A percentile compares a stretch with the other conserved stretches of the same genome.
phyloP scores from a whole-genome alignment of 2,329 filamentous ascomycete species.

The Seiridium unicorne region DNA sequence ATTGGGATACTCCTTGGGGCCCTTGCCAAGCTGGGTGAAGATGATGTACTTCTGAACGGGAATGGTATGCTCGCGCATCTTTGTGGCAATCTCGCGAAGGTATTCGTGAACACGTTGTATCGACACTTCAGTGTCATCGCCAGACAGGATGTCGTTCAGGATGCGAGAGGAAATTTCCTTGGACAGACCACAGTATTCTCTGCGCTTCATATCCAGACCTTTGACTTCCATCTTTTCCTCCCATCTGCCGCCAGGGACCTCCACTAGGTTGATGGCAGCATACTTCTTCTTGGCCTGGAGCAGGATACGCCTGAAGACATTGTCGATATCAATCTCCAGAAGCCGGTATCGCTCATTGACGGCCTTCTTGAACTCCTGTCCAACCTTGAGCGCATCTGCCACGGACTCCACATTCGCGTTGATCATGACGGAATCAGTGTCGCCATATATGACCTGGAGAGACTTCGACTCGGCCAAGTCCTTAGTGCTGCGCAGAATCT shows the following conservation, averaged over 20 bases:
- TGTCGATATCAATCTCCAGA: slow-evolving; percentile 97
- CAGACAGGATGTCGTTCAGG: slow-evolving; percentile 91
- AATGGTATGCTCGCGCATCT: slow-evolving; percentile 80
- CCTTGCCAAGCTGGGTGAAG: slow-evolving; percentile 94
- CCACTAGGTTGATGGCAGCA: slow-evolving; percentile 89
- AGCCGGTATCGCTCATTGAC: slow-evolving; percentile 93
- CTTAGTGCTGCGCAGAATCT: slow-evolving; percentile 95
- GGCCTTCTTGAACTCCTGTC: slow-evolving; percentile 88
- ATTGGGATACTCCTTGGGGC: slow-evolving; percentile 90
- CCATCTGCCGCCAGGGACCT: slow-evolving; percentile 78
- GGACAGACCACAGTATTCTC: slow-evolving; percentile 93
- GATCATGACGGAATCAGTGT: slow-evolving; percentile 99
- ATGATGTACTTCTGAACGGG: slow-evolving; percentile 91
- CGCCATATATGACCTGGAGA: slow-evolving; percentile 95
- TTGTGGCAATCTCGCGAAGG: slow-evolving; percentile 75
- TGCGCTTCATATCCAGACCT: slow-evolving; percentile 94
- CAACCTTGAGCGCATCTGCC: slow-evolving; percentile 84
- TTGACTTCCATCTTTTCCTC: slow-evolving; percentile 97
- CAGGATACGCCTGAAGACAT: slow-evolving; percentile 88
- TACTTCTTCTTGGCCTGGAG: slow-evolving; percentile 99
- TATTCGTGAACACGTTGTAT: slow-evolving; percentile 92
- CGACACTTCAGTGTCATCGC: slow-evolving; percentile 85
- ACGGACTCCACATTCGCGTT: slow-evolving; percentile 97
- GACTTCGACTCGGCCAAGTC: slow-evolving; percentile 89
- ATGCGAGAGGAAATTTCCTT: slow-evolving; percentile 92